Evolutionary conservation across 192 early-diverging fungal genomes (phyloP), one percentile per base, ranked within the genome.

Genomic region (Phlyctochytrium bullatum): DNA sequence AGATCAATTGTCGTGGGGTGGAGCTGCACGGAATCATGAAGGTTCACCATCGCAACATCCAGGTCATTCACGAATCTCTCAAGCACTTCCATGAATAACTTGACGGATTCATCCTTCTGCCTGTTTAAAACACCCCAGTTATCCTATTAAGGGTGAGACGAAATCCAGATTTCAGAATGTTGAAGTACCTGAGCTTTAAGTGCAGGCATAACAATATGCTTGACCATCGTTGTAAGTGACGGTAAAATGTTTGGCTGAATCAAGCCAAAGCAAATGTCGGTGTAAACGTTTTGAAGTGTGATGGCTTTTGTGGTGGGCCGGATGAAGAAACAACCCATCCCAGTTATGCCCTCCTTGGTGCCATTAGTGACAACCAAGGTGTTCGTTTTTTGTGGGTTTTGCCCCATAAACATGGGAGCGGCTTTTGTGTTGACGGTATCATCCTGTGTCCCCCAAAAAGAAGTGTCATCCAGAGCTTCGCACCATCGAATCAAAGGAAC

Each of bases 1-100:
- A 88, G 73, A 63, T 87, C 85, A 23, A 88, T 71, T 2, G 69
- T 65, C 53, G 78, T 78, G 27, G 78, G 73, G 33, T 80, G 71
- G 16, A 88, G 78, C 57, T 85, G 82, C 10, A 88, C 85, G 27
- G 74, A 77, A 62, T 87, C 86, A n/a, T 80, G 67, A 16, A 88
- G 73, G 59, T 87, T 88, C n/a, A 87, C 76, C 86, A 88, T 88
- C 2, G 86, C 84, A 32, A 88, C 84, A 59, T 87, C 82, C 24
- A 88, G 67, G 64, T 88, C 86, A 17, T 61, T 74, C 0, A 84
- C 82, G 62, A 88, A 88, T 57, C 79, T 71, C 54, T 86, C 85
- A 30, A 88, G 67, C 20, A 75, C 67, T 63, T 88, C 84, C 68
- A 88, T 75, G 60, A 88, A 88, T 25, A 32, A 53, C 56, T 83